Conservation (phyloP, 495 filamentous ascomycete species). For the Melanomma pulvis-pyrius region DNA sequence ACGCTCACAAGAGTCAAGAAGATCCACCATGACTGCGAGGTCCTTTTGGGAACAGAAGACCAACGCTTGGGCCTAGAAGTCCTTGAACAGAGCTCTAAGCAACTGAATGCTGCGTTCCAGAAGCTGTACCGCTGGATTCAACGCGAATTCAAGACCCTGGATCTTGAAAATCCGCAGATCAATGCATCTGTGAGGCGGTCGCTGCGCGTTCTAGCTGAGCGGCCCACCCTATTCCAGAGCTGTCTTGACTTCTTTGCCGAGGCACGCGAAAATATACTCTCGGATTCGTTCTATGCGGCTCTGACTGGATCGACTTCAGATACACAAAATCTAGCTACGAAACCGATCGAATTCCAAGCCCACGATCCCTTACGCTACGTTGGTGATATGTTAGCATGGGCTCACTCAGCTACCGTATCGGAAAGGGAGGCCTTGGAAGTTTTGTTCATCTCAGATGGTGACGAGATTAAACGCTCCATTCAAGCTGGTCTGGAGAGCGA, state of each 20-base stretch:
- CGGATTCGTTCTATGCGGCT: constrained; percentile 88
- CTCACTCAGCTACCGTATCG: constrained; percentile 88
- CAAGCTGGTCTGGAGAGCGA: constrained; percentile 84
- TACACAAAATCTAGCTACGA: constrained; percentile 54
- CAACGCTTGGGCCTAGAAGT: constrained; percentile 84
- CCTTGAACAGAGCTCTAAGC: constrained; percentile 83
- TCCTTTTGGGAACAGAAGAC: constrained; percentile 86
- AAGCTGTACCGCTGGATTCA: constrained; percentile 96
- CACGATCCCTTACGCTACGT: constrained; percentile 92
- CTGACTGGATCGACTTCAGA: constrained; percentile 68
- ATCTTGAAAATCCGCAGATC: constrained; percentile 93
- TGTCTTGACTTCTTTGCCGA: constrained; percentile 94
- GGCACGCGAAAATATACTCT: constrained; percentile 81
- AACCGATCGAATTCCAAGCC: constrained; percentile 91
- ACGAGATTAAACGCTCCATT: constrained; percentile 84
- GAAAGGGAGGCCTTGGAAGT: constrained; percentile 91
- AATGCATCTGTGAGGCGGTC: constrained; percentile 82
- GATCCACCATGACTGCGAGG: constrained; percentile 84
- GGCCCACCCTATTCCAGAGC: constrained; percentile 86
- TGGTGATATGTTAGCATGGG: constrained; percentile 98
- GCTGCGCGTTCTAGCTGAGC: constrained; percentile 83
- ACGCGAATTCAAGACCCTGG: constrained; percentile 86
- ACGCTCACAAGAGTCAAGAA: constrained; percentile 80
- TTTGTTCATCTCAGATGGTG: constrained; percentile 88
- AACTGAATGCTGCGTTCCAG: constrained; percentile 89